phyloP scores from a whole-genome alignment of 257 asterid genomes.

The Apocynum venetum region DNA sequence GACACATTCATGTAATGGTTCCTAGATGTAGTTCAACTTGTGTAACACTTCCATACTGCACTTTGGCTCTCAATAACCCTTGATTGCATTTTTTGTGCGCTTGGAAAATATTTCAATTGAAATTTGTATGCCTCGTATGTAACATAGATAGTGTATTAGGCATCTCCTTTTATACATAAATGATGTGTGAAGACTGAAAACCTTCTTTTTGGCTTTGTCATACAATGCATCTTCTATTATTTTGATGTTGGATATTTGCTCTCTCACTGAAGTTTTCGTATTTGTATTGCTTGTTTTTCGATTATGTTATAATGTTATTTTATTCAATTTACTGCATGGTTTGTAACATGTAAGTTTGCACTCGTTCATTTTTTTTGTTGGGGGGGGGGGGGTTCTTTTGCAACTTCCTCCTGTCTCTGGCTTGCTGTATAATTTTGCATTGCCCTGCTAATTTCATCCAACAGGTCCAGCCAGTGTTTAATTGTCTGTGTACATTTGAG shows the following conservation, averaged over 20 bases:
- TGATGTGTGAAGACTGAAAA: not conserved
- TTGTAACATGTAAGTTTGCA: not conserved
- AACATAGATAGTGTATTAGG: not conserved
- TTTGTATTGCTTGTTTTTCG: not conserved
- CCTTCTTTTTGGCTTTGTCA: not conserved
- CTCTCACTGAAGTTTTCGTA: not conserved
- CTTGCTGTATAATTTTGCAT: not conserved
- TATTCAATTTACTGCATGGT: not conserved
- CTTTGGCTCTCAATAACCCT: not conserved
- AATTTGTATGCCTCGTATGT: not conserved
- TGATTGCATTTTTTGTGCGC: not conserved
- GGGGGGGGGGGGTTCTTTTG: not conserved
- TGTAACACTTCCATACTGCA: not conserved
- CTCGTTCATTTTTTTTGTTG: too few species aligned
- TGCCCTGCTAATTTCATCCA: not conserved
- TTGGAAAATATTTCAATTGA: not conserved
- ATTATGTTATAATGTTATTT: not conserved
- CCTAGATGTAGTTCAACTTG: not conserved
- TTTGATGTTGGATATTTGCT: not conserved
- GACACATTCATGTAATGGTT: not conserved
- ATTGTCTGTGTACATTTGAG: not conserved
- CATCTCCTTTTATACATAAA: not conserved
- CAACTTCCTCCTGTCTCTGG: too few species aligned
- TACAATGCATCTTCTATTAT: not conserved
- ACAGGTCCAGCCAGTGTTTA: not conserved